These are phyloP conservation scores for Physcomitrellopsis africana DNA, from an alignment of 225 moss, liverwort and hornwort species.

Conservation along the genomic window DNA sequence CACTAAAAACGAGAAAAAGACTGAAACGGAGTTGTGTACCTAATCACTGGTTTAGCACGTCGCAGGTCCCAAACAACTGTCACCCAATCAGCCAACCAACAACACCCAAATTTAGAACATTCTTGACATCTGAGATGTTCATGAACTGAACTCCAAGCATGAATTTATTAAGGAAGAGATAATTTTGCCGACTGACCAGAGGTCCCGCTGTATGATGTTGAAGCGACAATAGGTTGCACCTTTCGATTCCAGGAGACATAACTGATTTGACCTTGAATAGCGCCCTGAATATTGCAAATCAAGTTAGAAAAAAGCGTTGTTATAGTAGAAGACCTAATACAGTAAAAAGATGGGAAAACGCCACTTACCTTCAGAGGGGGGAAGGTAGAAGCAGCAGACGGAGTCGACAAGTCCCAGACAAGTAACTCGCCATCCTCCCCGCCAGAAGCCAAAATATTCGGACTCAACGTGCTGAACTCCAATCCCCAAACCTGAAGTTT, in stretches of 20 bases:
- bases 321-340: conserved; percentile 20
- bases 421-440: conserved; percentile 92
- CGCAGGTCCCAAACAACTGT: conserved; percentile 97
- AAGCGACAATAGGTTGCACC: conserved; percentile 85
- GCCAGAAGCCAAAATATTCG: conserved; percentile 91
- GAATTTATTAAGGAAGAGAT: background rate
- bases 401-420: conserved; percentile 90
- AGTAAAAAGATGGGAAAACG: background rate
- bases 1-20: conserved; percentile 9
- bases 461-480: conserved; percentile 76
- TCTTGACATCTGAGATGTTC: background rate
- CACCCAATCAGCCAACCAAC: conserved; percentile 31
- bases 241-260: conserved; percentile 97
- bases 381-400: conserved; percentile 71
- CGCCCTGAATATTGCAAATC: conserved; percentile 44
- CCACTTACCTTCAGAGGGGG: conserved; percentile 70
- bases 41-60: conserved; percentile 85
- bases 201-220: conserved; percentile 88
- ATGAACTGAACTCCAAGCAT: background rate
- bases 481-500: conserved; percentile 77
- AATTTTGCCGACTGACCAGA: conserved; percentile 59
- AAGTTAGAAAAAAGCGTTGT: conserved; percentile 13
- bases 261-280: conserved; percentile 73
- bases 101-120: conserved; percentile 22
- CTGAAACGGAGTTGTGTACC: conserved; percentile 42